Conservation (phyloP, 176 grass and related monocot genomes). For the Coix lacrymajobi region DNA sequence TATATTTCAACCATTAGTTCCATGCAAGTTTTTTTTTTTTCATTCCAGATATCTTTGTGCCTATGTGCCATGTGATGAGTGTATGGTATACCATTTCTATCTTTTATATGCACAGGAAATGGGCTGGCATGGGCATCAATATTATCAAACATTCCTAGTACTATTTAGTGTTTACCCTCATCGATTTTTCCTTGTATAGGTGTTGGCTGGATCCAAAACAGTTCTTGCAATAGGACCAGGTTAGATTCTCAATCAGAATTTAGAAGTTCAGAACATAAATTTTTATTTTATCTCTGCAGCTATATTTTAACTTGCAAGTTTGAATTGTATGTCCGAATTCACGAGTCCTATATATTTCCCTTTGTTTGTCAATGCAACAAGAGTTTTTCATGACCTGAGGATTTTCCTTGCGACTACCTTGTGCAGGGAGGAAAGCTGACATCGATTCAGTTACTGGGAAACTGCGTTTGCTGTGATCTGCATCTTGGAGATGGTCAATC, state of each 20-base stretch:
- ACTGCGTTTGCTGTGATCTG: constrained; percentile 48
- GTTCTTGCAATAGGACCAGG: constrained; percentile 98
- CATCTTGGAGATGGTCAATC: background rate
- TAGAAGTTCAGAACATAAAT: background rate
- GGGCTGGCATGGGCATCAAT: background rate
- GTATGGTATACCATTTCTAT: background rate
- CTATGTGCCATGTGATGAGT: background rate
- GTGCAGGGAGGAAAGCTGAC: constrained; percentile 68
- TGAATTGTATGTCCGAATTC: background rate
- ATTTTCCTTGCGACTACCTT: background rate
- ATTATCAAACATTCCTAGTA: constrained; percentile 3
- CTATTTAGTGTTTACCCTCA: background rate
- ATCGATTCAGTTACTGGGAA: constrained; percentile 75
- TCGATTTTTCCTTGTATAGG: constrained; percentile 39
- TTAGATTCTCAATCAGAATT: constrained; percentile 21
- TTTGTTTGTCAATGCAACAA: background rate
- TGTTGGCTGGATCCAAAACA: constrained; percentile 82
- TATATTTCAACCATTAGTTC: background rate
- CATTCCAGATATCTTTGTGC: background rate
- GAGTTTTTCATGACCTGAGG: background rate
- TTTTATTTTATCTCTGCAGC: background rate
- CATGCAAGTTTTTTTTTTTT: background rate
- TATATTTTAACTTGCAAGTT: background rate
- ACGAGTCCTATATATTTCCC: background rate
- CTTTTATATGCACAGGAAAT: background rate